phyloP scores from a whole-genome alignment of 345 rosid species.

The Pistacia atlantica region DNA sequence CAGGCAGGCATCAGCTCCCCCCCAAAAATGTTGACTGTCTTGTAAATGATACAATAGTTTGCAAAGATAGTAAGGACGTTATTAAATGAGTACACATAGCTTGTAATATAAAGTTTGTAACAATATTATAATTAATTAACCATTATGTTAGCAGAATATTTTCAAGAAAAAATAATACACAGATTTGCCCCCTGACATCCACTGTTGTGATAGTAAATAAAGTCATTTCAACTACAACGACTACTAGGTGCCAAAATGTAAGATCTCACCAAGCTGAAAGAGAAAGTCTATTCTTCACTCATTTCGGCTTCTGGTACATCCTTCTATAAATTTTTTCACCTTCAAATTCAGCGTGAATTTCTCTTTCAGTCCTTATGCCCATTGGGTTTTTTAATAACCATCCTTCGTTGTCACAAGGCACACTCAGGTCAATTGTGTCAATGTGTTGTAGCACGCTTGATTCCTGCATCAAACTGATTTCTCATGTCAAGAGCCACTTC shows the following conservation, averaged over 20 bases:
- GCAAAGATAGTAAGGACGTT: too few relatives aligned
- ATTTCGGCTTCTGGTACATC: conserved; percentile 55
- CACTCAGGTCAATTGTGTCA: conserved; percentile 34
- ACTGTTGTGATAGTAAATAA: not conserved
- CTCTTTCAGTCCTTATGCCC: conserved; percentile 89
- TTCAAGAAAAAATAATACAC: not conserved
- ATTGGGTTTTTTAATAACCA: conserved; percentile 78
- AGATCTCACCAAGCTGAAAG: not conserved
- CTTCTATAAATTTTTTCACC: conserved; percentile 80
- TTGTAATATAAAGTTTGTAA: too few relatives aligned
- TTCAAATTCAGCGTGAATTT: conserved; percentile 82
- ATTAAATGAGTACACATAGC: too few relatives aligned
- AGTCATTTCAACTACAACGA: not conserved
- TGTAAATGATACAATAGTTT: too few relatives aligned
- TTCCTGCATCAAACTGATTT: conserved; percentile 65
- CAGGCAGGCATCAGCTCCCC: too few relatives aligned
- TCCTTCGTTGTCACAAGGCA: conserved; percentile 55
- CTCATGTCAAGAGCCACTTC: conserved; percentile 90
- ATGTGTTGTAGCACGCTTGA: conserved; percentile 44
- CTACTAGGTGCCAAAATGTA: too few relatives aligned
- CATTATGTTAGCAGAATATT: too few relatives aligned
- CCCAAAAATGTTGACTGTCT: too few relatives aligned
- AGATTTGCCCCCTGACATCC: not conserved
- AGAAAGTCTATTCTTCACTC: not conserved
- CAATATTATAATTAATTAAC: too few relatives aligned